Evolutionary conservation across 2,329 filamentous ascomycete species (phyloP).

Genomic region (Ceratocystiopsis brevicomis): DNA sequence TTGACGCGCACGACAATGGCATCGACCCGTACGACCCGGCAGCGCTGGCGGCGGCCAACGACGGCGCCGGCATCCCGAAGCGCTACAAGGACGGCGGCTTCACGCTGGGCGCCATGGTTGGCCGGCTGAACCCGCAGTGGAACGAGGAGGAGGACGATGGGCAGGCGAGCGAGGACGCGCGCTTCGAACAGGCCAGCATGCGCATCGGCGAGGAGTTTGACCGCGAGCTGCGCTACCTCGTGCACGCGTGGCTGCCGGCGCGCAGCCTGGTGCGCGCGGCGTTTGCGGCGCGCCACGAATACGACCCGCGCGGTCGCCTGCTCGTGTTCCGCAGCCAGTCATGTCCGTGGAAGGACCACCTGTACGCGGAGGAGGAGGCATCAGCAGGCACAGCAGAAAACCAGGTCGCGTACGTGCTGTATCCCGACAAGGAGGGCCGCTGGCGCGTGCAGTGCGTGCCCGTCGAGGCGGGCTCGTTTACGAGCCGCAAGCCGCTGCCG

Average conservation of each 20-base stretch:
- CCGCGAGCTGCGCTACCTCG: constrained; percentile 59
- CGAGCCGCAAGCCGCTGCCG: constrained; percentile 78
- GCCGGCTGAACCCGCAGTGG: constrained; percentile 61
- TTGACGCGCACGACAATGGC: constrained; percentile 96
- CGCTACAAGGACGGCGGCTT: constrained; percentile 71
- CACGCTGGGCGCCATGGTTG: constrained; percentile 67
- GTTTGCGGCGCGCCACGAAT: constrained; percentile 47
- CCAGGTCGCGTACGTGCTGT: constrained; percentile 75
- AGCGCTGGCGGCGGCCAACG: constrained; percentile 31
- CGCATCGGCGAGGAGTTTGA: constrained; percentile 85
- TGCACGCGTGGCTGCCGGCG: constrained; percentile 69
- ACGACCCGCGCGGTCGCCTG: constrained; percentile 46
- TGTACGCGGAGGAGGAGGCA: constrained; percentile 61
- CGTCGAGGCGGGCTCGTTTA: constrained; percentile 65
- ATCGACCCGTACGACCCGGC: constrained; percentile 63
- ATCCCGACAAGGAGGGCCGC: constrained; percentile 51
- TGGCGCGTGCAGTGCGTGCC: constrained; percentile 94
- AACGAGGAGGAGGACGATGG: constrained; percentile 52
- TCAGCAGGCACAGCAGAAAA: constrained; percentile 21
- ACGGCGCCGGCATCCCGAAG: constrained; percentile 50
- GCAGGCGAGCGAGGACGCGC: constrained; percentile 55
- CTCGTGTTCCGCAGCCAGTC: constrained; percentile 60
- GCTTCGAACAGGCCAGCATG: constrained; percentile 56
- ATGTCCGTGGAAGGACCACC: constrained; percentile 90
- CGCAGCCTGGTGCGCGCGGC: constrained; percentile 50